Evolutionary conservation across 108 stramenopile species (phyloP).

Genomic region (Aurantiochytrium sp.): DNA sequence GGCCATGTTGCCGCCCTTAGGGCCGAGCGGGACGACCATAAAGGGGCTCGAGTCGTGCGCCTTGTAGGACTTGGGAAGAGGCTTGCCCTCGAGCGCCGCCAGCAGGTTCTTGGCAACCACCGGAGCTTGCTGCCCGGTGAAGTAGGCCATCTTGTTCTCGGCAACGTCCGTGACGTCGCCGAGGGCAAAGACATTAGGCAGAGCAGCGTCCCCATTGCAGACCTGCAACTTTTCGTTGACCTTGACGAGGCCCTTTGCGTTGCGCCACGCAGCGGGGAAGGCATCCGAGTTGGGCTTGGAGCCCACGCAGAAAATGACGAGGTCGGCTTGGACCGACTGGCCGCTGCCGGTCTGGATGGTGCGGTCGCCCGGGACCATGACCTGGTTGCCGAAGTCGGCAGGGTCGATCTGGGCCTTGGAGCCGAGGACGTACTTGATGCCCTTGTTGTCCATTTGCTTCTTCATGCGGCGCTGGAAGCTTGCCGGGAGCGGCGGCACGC

Average conservation of each 20-base stretch:
- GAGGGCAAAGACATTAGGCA: neutral
- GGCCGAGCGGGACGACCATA: constrained; percentile 13
- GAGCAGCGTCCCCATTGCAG: neutral
- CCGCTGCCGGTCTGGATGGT: neutral
- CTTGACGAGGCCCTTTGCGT: neutral
- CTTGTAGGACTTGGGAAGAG: neutral
- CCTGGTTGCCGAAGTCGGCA: neutral
- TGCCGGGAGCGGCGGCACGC: neutral
- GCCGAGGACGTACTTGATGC: neutral
- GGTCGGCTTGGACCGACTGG: neutral
- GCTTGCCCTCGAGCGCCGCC: neutral
- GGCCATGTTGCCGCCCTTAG: neutral
- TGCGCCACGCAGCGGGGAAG: neutral
- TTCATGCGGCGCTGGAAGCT: neutral
- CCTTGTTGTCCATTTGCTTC: neutral
- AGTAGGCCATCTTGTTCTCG: neutral
- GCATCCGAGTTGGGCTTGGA: neutral
- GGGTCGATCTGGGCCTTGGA: neutral
- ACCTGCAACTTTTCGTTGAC: neutral
- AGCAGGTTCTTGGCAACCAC: neutral
- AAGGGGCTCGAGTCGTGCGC: neutral
- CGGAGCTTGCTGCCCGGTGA: neutral
- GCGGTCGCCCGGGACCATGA: neutral
- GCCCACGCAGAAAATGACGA: neutral
- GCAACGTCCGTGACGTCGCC: neutral